A percentile compares a stretch with the other conserved stretches of the same genome.
phyloP scores from a whole-genome alignment of 2,329 filamentous ascomycete species.

The Tolypocladium tropicale region DNA sequence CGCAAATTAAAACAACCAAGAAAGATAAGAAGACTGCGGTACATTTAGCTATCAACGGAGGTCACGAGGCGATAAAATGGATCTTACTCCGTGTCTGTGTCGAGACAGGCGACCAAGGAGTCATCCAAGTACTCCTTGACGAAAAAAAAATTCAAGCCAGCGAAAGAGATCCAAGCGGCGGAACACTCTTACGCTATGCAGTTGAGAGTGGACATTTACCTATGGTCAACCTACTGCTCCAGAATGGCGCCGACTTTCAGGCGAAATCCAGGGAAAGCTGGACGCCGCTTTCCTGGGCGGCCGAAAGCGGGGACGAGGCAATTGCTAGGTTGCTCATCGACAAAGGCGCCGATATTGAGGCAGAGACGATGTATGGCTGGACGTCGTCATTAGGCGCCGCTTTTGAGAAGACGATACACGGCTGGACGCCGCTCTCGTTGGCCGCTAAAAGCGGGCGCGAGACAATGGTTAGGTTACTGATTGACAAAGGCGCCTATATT shows the following conservation, averaged over 20 bases:
- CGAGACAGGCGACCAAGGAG: neutral
- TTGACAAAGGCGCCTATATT: neutral
- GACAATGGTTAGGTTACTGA: neutral
- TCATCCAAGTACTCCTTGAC: neutral
- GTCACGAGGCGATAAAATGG: neutral
- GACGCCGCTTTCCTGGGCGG: neutral
- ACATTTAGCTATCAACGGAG: neutral
- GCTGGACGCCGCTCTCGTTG: no score
- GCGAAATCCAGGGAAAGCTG: no score
- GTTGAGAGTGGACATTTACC: neutral
- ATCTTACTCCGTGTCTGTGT: neutral
- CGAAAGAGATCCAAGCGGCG: accelerated
- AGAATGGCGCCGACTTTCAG: neutral
- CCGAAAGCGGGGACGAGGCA: no score
- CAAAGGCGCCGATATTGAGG: no score
- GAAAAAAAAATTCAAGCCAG: neutral
- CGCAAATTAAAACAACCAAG: neutral
- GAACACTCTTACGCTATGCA: neutral
- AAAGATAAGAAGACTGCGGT: neutral
- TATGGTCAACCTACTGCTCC: neutral
- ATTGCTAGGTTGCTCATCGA: no score
- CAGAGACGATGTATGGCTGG: no score
- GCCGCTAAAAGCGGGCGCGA: neutral
- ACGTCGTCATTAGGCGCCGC: no score
- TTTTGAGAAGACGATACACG: no score